Percentiles rank a stretch among this genome's conserved stretches.
Conservation (phyloP, 768 basidiomycete genomes). For the Jaapia argillacea region DNA sequence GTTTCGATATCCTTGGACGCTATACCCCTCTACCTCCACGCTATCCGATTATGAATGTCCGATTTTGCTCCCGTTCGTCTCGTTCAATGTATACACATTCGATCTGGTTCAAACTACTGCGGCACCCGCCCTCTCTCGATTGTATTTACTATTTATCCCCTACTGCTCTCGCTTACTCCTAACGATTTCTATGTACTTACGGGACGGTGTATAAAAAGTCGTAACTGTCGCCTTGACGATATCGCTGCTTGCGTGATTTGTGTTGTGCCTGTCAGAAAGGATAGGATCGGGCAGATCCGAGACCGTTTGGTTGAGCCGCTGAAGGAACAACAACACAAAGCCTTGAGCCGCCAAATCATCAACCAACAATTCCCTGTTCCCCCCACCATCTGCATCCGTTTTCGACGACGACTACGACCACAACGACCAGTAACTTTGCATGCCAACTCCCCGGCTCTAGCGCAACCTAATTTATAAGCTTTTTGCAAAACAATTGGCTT, state of each 20-base stretch:
- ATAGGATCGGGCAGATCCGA: neutral
- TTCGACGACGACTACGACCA: neutral
- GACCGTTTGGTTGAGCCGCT: neutral
- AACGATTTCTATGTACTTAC: no score
- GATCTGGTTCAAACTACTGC: no score
- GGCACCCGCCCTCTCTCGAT: no score
- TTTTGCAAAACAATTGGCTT: neutral
- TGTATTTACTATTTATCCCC: no score
- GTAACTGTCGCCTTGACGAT: neutral
- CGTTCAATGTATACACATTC: no score
- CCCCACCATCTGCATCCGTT: neutral
- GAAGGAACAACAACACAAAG: neutral
- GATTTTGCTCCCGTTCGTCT: no score
- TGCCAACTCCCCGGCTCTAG: neutral
- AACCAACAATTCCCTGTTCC: neutral
- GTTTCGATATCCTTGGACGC: no score
- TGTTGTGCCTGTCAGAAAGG: no score
- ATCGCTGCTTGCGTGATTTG: neutral
- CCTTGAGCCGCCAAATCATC: neutral
- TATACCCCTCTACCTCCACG: no score
- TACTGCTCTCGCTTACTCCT: no score
- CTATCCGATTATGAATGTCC: no score
- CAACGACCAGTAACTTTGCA: neutral
- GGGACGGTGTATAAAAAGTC: no score
- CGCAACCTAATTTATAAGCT: neutral